Base-by-base conservation (phyloP, 2,329 filamentous ascomycete genomes). In the Ascocoryne sarcoides region DNA sequence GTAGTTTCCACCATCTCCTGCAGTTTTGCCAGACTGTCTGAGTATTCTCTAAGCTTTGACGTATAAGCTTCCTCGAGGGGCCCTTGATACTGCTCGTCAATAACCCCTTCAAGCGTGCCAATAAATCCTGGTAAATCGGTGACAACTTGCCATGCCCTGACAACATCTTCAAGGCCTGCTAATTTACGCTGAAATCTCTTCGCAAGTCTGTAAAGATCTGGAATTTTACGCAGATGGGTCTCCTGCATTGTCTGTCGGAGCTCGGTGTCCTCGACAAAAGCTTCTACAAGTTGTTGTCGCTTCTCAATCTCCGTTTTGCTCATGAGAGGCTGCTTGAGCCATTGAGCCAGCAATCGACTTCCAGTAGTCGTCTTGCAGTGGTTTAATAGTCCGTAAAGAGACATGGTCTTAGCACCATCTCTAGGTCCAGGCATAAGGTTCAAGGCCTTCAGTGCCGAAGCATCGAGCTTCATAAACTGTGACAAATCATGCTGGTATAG, bases 1-100 rank as follows among this genome's bases (percentile, higher is more conserved):
- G 93, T 98, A 2, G 92, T 95, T 66, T 98, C 92, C 0, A 98
- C 92, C 87, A 98, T 95, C 60, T 98, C 92, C 57, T 90, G 85
- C 9, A 98, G 70, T 59, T 88, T 95, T 18, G 75, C 80, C 37
- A 98, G 72, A 55, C 80, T 85, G 55, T 87, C 79, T 4, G 81
- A 84, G 45, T 86, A 76, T 45, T 84, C 76, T 36, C 75, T 76
- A 29, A 98, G 68, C 59, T 93, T 93, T 18, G 75, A 74, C 1
- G 89, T 95, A 60, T 98, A 98, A 17, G 87, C 81, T 5, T 75
- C 74, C 48, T 96, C 89, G 1, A 98, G 71, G 0, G 88, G 84
- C 45, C 87, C 83, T 46, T 85, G 85, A 61, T 96, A 95, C 32
- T 82, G 70, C 60, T 96, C 92, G 56, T 98, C 93, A 81, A 96